Evolutionary conservation across 2,329 filamentous ascomycete species (phyloP), one percentile per base, ranked within the genome.

Genomic region (Cladosporium sp.): DNA sequence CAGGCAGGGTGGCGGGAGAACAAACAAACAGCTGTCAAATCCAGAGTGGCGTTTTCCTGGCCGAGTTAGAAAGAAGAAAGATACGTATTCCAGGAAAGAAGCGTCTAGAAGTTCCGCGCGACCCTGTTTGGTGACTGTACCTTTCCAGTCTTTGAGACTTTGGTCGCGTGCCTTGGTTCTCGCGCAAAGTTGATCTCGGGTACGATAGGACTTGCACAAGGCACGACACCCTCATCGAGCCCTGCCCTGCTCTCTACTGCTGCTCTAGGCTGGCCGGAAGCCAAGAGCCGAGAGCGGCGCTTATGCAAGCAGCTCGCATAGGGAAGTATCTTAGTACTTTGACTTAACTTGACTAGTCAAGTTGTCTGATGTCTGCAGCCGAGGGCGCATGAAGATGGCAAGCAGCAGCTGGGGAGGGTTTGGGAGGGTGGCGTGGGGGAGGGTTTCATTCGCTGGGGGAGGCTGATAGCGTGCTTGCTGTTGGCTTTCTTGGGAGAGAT

Each of bases 391-490:
- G 35, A 39, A 40, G 36, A 48, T 25, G 18, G 12, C 20, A 38
- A 27, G 22, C 22, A 27, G 22, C 4, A n/a, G n/a, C n/a, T n/a
- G 22, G 9, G 22, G 9, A 5, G 22, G 22, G 9, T 27, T 27
- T 27, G 22, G 36, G 42, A 45, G 42, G 45, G 45, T 49, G 36
- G 45, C 45, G 45, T 49, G 45, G 45, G 45, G 45, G 39, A 49
- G 30, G 45, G 16, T 35, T 29, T 27, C 36, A 49, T 49, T 49
- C 39, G 45, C 45, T 49, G 42, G 15, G 20, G 43, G 19, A 19
- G 8, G 30, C 5, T 13, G 41, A 45, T 45, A 45, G 42, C 30
- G 42, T 38, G 35, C 41, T 43, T 25, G n/a, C n/a, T 29, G 27
- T 43, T 43, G 40, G 40, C 29, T 22, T 29, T 25, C 22, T 27